Base-by-base conservation (phyloP, 2,329 filamentous ascomycete species). In the Oidium heveae region DNA sequence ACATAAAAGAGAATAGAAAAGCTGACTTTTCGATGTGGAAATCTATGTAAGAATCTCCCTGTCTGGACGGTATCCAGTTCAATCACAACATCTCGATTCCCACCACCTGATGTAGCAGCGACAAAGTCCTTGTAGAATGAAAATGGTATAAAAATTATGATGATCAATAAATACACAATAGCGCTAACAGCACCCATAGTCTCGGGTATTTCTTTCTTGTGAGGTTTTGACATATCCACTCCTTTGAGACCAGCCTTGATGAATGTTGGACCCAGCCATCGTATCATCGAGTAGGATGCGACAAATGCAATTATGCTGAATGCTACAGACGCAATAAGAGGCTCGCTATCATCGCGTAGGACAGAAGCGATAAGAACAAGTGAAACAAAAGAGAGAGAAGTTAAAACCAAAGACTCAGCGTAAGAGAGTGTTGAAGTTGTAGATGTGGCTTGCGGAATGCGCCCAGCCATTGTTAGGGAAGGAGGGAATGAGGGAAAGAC, bases 71-170 rank as follows among this genome's bases (percentile, higher is more conserved):
- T 57, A 24, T 53, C 59, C 50, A 59, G 56, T 34, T 64, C 62
- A 62, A 86, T 68, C 13, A 93, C 83, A 6, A 91, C 79, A 69
- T 95, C 89, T 59, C 85, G 75, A 68, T 95, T 95, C 52, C 88
- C 88, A 59, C 87, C 88, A 58, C 88, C 91, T 60, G 86, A 94
- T 20, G 91, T 96, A 41, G 88, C 87, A 16, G 86, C 85, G 28
- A 95, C 88, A 60, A 98, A 93, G 66, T 96, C 89, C 69, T 95
- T 94, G 72, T 95, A 96, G 68, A 98, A 96, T 1, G 88, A 85
- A 68, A 95, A 94, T 0, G 91, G 91, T 56, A 96, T 87, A 67
- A 98, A 98, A 58, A 86, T 71, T 60, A 96, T 93, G 60, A 96
- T 75, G 52, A 80, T 76, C 59, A 98, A 74, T 46, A 98, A 74